Conservation (phyloP, 202 grass and related monocot genomes). For the Panicum hallii region DNA sequence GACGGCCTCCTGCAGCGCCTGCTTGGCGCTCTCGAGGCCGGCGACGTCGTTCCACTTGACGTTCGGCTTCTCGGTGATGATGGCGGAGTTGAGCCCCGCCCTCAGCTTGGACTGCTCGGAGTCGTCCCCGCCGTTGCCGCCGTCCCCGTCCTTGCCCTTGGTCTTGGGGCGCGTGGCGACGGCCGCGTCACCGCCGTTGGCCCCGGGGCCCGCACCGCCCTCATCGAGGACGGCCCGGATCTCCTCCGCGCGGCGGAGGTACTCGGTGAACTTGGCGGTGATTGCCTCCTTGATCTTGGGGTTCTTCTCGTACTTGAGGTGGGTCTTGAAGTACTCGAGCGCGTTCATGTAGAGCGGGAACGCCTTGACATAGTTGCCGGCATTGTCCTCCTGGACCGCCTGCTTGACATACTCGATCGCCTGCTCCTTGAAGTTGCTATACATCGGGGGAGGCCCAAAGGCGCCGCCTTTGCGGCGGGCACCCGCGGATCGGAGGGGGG, state of each 20-base stretch:
- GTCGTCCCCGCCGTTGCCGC: constrained; percentile 76
- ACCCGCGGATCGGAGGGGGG: constrained; percentile 47
- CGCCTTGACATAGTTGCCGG: constrained; percentile 96
- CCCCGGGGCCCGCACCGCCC: constrained; percentile 58
- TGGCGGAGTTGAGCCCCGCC: constrained; percentile 89
- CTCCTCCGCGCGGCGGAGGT: constrained; percentile 98
- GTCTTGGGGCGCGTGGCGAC: constrained; percentile 88
- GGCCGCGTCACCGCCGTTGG: constrained; percentile 79
- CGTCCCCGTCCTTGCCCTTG: constrained; percentile 90
- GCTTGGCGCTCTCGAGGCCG: constrained; percentile 86
- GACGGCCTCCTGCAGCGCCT: constrained; percentile 93
- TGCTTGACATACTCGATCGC: constrained; percentile 99
- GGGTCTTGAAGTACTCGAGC: constrained; percentile 97
- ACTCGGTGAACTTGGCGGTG: constrained; percentile 98
- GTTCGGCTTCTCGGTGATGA: constrained; percentile 94
- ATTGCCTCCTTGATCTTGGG: constrained; percentile 99
- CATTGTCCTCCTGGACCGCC: constrained; percentile 99
- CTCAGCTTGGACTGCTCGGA: constrained; percentile 92
- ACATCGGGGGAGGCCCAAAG: constrained; percentile 61
- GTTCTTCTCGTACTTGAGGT: constrained; percentile 99
- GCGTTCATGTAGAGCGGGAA: constrained; percentile 99
- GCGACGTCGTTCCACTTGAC: constrained; percentile 99
- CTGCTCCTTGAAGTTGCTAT: constrained; percentile 99
- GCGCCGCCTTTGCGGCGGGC: constrained; percentile 47
- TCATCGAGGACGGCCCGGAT: constrained; percentile 93